These are phyloP conservation scores for Pichia cactophila DNA, from an alignment of 1,139 yeast species.

Conservation along the genomic window DNA sequence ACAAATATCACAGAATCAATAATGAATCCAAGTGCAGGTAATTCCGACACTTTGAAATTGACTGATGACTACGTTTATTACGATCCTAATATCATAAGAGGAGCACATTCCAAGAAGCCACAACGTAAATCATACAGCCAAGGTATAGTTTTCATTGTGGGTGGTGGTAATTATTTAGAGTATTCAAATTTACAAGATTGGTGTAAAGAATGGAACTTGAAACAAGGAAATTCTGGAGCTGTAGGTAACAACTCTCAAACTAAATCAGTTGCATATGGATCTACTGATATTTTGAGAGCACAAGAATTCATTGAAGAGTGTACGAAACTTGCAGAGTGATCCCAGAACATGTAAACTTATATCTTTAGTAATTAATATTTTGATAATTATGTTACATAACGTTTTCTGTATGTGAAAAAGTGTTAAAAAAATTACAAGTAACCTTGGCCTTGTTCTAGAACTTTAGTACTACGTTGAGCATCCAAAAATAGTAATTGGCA, in stretches of 20 bases:
- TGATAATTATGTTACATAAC: background rate
- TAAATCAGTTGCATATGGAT: conserved; percentile 71
- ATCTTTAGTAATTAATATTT: background rate
- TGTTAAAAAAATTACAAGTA: conserved; percentile 32
- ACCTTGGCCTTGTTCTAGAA: conserved; percentile 52
- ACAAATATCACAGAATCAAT: conserved; percentile 87
- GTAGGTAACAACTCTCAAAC: conserved; percentile 11
- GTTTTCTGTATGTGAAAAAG: background rate
- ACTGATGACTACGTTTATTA: conserved; percentile 88
- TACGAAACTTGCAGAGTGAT: conserved; percentile 33
- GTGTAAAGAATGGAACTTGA: conserved; percentile 36
- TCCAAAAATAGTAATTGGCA: conserved; percentile 82
- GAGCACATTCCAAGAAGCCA: conserved; percentile 85
- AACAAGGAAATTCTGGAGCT: conserved; percentile 4
- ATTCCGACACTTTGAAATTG: conserved; percentile 51
- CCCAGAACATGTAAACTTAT: background rate
- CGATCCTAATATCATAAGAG: conserved; percentile 81
- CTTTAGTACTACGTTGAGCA: conserved; percentile 75
- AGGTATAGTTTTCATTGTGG: conserved; percentile 84
- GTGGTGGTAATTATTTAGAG: conserved; percentile 94
- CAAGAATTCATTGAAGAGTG: conserved; percentile 69
- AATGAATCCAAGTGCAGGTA: conserved; percentile 70
- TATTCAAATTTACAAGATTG: conserved; percentile 92
- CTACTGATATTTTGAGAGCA: conserved; percentile 77
- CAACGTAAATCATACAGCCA: conserved; percentile 75